A percentile compares a stretch with the other conserved stretches of the same genome.
Conservation (phyloP, 345 rosid species). For the Gossypium longicalyx region DNA sequence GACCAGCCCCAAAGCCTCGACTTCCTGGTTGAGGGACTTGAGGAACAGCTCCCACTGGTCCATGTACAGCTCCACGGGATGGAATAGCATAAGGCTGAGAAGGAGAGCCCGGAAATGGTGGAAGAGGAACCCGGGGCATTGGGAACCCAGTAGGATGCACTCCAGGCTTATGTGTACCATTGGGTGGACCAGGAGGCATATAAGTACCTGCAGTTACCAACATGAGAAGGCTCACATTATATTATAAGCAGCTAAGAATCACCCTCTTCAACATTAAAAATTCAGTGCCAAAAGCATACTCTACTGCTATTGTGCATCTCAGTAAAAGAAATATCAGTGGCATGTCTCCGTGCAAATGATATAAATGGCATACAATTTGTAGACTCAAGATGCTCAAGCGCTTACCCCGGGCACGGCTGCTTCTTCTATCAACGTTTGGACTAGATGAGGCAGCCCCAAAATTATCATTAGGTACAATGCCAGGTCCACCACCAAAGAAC, state of each 20-base stretch:
- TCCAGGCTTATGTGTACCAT: slow-evolving; percentile 88
- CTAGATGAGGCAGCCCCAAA: slow-evolving; percentile 54
- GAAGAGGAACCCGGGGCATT: slow-evolving; percentile 73
- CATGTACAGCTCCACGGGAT: slow-evolving; percentile 77
- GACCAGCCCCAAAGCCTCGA: slow-evolving; percentile 88
- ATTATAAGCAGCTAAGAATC: background rate
- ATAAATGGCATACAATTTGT: background rate
- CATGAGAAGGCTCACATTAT: background rate
- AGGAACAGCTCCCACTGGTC: slow-evolving; percentile 93
- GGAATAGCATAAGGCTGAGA: slow-evolving; percentile 98
- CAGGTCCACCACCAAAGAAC: slow-evolving; percentile 82
- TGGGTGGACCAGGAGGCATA: slow-evolving; percentile 73
- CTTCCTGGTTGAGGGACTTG: slow-evolving; percentile 81
- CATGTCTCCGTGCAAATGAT: background rate
- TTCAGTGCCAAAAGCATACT: background rate
- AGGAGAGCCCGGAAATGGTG: slow-evolving; percentile 78
- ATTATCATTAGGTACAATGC: slow-evolving; percentile 67
- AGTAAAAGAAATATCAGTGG: background rate
- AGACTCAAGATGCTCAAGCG: background rate
- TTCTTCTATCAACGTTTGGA: slow-evolving; percentile 77
- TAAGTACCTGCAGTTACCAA: slow-evolving; percentile 54
- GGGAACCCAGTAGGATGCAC: slow-evolving; percentile 86
- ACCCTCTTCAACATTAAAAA: background rate
- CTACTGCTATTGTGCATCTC: background rate
- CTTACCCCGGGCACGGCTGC: slow-evolving; percentile 76